A percentile compares a stretch with the other conserved stretches of the same genome.
Conservation (phyloP, 371 early-diverging fungal species). For the Chytridium lagenaria region DNA sequence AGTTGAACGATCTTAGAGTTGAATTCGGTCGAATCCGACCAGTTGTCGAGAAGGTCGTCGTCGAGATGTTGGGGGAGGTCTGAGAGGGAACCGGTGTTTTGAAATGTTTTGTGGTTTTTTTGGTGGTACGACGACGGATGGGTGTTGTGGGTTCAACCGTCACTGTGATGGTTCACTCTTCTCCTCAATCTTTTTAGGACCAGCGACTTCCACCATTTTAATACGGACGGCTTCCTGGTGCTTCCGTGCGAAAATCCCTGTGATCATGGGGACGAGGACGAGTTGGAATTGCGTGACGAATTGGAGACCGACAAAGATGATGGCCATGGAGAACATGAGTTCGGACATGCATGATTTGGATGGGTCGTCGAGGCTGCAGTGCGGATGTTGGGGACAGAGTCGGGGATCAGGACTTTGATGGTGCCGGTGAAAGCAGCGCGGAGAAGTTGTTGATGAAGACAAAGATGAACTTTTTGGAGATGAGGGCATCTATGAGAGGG, state of each 20-base stretch:
- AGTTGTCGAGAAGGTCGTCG: conserved; percentile 50
- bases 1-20: conserved; percentile 54
- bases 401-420: conserved; percentile 52
- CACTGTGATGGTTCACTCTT: not conserved
- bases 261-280: conserved; percentile 49
- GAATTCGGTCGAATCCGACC: conserved; percentile 30
- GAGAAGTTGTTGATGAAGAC: conserved; percentile 65
- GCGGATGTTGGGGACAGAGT: not conserved
- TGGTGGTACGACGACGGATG: conserved; percentile 15
- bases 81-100: not conserved
- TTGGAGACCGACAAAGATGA: conserved; percentile 64
- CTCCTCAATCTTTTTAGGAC: not conserved
- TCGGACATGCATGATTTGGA: conserved; percentile 55
- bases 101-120: not conserved
- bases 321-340: conserved; percentile 62
- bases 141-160: not conserved
- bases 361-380: conserved; percentile 5
- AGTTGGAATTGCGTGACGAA: conserved; percentile 54
- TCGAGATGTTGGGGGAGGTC: conserved; percentile 45
- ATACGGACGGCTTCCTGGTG: not conserved
- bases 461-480: conserved; percentile 62
- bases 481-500: conserved; percentile 47
- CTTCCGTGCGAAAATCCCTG: conserved; percentile 5
- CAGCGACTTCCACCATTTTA: not conserved
- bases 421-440: conserved; percentile 61